phyloP scores from a whole-genome alignment of 208 protist genomes.

The Wallacemonas collosoma region DNA sequence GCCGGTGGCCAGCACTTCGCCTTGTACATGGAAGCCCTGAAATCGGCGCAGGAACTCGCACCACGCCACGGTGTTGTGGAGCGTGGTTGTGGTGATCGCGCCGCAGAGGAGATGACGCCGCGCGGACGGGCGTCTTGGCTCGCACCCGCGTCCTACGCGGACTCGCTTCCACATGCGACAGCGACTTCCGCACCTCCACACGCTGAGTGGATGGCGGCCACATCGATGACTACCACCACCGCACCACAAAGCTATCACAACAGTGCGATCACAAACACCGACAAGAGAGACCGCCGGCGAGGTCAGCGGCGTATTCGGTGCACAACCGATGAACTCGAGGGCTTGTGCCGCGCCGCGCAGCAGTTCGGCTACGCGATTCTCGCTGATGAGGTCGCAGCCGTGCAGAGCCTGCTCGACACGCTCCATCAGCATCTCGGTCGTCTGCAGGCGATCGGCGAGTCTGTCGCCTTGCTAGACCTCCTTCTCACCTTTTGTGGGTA shows the following conservation, averaged over 20 bases:
- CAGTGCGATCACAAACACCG: too few relatives aligned
- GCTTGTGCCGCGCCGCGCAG: slow-evolving; percentile 58
- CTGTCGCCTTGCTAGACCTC: slow-evolving; percentile 90
- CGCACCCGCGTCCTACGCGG: neutral
- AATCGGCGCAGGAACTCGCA: slow-evolving; percentile 27
- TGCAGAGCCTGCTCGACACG: slow-evolving; percentile 60
- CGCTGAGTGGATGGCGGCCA: slow-evolving; percentile 6
- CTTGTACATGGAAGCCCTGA: slow-evolving; percentile 37
- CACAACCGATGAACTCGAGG: slow-evolving; percentile 75
- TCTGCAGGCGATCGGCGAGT: slow-evolving; percentile 84
- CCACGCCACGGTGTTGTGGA: too few relatives aligned
- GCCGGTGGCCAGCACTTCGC: slow-evolving; percentile 70
- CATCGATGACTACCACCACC: neutral
- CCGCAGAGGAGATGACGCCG: too few relatives aligned
- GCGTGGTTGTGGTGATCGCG: too few relatives aligned
- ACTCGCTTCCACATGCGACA: neutral
- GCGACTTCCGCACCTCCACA: neutral
- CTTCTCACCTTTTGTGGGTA: slow-evolving; percentile 74
- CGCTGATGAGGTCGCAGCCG: slow-evolving; percentile 43
- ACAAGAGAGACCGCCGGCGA: neutral
- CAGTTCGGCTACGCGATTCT: slow-evolving; percentile 72
- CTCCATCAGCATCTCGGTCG: slow-evolving; percentile 61
- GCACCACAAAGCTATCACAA: neutral
- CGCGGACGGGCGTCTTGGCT: too few relatives aligned
- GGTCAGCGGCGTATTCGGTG: slow-evolving; percentile 44